These are phyloP conservation scores for Prunella vulgaris DNA, from an alignment of 257 asterid genomes.

Conservation along the genomic window DNA sequence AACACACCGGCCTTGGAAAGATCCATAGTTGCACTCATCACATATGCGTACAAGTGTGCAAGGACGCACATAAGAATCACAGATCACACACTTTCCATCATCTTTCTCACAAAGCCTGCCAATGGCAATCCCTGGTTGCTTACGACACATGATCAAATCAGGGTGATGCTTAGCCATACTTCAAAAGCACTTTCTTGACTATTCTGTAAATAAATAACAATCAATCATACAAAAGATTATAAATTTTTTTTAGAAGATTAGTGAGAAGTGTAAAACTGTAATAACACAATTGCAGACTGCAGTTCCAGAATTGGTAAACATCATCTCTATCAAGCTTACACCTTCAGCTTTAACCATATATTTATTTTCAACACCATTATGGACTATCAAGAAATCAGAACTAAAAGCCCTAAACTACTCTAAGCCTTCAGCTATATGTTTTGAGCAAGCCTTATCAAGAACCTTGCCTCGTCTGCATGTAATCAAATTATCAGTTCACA, in stretches of 20 bases:
- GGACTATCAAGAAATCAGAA: neutral
- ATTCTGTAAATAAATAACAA: slow-evolving; percentile 15
- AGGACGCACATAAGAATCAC: slow-evolving; percentile 91
- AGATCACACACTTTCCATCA: slow-evolving; percentile 84
- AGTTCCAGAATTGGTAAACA: neutral
- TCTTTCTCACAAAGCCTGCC: slow-evolving; percentile 91
- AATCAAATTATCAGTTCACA: neutral
- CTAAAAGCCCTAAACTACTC: neutral
- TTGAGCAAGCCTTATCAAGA: neutral
- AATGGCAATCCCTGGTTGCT: slow-evolving; percentile 90
- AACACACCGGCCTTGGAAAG: slow-evolving; percentile 85
- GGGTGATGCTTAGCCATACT: slow-evolving; percentile 93
- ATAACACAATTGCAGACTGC: neutral
- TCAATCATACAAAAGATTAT: neutral
- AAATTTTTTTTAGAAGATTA: neutral
- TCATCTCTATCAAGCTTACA: neutral
- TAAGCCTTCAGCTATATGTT: neutral
- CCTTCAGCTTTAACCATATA: neutral
- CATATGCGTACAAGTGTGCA: slow-evolving; percentile 85
- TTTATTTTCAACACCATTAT: neutral
- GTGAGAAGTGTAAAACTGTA: neutral
- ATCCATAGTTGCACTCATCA: slow-evolving; percentile 89
- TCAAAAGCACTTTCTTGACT: slow-evolving; percentile 21
- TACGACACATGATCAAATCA: slow-evolving; percentile 86
- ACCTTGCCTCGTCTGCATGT: neutral